phyloP scores from a whole-genome alignment of 371 early-diverging fungal species.

The Zychaea mexicana region DNA sequence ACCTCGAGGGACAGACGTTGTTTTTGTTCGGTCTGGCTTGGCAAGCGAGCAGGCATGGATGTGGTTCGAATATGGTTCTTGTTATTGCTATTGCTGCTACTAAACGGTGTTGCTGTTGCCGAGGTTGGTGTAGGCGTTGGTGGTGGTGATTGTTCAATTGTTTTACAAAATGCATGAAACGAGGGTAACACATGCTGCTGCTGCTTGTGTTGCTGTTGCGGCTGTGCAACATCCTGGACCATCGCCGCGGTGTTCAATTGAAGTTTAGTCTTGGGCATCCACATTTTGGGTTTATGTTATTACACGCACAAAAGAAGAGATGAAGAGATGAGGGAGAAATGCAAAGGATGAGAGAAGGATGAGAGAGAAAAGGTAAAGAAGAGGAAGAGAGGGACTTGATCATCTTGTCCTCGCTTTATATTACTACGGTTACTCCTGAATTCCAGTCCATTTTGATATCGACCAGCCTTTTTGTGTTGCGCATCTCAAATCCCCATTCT shows the following conservation, averaged over 20 bases:
- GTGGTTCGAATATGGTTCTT: slow-evolving; percentile 36
- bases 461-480: slow-evolving; percentile 15
- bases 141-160: slow-evolving; percentile 4
- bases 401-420: slow-evolving; percentile 1
- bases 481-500: no score
- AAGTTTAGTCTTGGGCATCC: slow-evolving; percentile 18
- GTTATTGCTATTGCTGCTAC: neutral
- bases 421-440: slow-evolving; percentile 23
- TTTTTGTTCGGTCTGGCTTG: slow-evolving; percentile 27
- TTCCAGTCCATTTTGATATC: slow-evolving; percentile 46
- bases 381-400: slow-evolving; percentile 1
- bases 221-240: neutral
- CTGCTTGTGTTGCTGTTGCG: neutral
- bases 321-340: no score
- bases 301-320: slow-evolving; percentile 8
- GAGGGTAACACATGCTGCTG: slow-evolving; percentile 26
- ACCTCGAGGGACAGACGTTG: slow-evolving; percentile 37
- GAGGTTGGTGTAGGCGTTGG: slow-evolving; percentile 5
- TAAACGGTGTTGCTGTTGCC: neutral
- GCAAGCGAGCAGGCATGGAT: slow-evolving; percentile 38
- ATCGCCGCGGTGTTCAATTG: no score
- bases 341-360: slow-evolving; percentile 7
- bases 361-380: slow-evolving; percentile 12
- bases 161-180: slow-evolving; percentile 17
- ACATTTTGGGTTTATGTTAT: slow-evolving; percentile 7